Base-by-base conservation (phyloP, 495 filamentous ascomycete species). In the Baudoinia panamericana region DNA sequence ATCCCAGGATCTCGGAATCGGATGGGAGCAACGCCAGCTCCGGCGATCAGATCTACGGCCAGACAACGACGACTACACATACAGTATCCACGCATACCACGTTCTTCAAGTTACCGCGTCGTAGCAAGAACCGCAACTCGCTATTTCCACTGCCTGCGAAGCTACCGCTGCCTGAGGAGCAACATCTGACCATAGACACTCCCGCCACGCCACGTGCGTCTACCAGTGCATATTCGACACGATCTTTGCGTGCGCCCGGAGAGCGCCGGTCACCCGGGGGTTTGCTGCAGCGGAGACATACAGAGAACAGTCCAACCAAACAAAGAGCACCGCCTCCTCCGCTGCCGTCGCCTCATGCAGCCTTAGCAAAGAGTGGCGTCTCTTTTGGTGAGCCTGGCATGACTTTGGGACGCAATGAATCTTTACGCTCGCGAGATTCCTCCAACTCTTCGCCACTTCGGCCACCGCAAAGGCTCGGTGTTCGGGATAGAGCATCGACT, bases 131-230 rank as follows among this genome's bases (percentile, higher is more conserved):
- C 34, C 82, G 82, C 25, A 73, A 73, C 43, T 78, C 84, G 16
- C 67, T 96, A n/a, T 95, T 95, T 51, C 90, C 92, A 30, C 66
- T 94, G 5, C 76, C 86, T 39, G 70, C 82, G 35, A 82, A 75
- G 37, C 48, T 63, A 25, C 33, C 51, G 6, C 56, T 59, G 17
- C 57, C 61, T 4, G 30, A 41, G 10, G 22, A 53, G n/a, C 32
- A 51, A 24, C 52, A 43, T 17, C 45, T 54, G 12, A 33, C 50
- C 30, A 53, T 53, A 12, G 21, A 38, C 21, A 53, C 65, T 5
- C 62, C 66, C 20, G 67, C 67, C 1, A 61, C 63, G 21, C 68
- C 71, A n/a, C 64, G 69, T 32, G 63, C 67, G 10, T 69, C 72
- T 12, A 68, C 68, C 11, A 61, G 36, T 28, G 43, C 22, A 9